Conservation (phyloP, 2,329 filamentous ascomycete genomes). For the Ceratocystis huliohia region DNA sequence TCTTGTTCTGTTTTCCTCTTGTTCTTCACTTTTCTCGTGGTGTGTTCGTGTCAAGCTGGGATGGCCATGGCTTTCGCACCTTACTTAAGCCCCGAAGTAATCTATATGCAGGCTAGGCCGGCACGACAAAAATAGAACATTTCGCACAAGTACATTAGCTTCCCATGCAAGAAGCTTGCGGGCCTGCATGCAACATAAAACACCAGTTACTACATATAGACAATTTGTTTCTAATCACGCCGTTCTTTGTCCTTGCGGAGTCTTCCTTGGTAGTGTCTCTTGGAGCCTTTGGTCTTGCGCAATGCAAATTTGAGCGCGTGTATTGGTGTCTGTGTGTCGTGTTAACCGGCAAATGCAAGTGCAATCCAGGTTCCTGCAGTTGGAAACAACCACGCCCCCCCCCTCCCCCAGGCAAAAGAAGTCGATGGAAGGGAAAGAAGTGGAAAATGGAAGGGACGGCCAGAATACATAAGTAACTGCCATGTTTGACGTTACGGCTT, state of each 20-base stretch:
- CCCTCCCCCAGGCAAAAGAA: background rate
- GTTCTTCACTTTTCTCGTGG: background rate
- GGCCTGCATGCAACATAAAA: background rate
- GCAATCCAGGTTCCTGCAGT: background rate
- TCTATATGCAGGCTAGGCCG: background rate
- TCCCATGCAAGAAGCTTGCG: background rate
- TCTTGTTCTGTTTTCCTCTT: no score
- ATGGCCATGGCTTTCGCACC: background rate
- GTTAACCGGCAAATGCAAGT: background rate
- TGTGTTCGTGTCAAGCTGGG: conserved; percentile 1
- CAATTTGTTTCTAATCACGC: background rate
- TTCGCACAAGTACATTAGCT: no score
- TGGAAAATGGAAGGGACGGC: background rate
- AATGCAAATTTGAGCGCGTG: background rate
- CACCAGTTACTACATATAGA: conserved; percentile 2
- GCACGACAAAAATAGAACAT: no score
- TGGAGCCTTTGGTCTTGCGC: background rate
- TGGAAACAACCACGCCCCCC: background rate
- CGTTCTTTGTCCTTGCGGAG: background rate
- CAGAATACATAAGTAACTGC: conserved; percentile 6
- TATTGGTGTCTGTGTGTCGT: background rate
- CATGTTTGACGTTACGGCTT: background rate
- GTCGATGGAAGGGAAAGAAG: background rate
- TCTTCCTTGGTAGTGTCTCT: no score
- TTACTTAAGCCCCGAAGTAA: background rate